Percentiles rank a stretch among this genome's conserved stretches.
phyloP scores from a whole-genome alignment of 768 basidiomycete genomes.

The Amanita fuliginea region DNA sequence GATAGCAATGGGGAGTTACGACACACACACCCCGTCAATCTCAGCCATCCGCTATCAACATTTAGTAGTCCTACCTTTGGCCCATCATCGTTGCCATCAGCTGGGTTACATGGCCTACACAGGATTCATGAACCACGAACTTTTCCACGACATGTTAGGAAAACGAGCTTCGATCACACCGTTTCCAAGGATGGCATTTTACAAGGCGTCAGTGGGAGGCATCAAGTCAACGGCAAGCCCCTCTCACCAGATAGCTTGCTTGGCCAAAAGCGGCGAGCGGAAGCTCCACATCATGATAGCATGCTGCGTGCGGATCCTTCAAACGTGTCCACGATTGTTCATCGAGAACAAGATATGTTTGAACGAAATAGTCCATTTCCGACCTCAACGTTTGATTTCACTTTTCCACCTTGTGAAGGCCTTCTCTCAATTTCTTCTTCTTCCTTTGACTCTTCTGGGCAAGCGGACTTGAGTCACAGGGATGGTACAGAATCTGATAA shows the following conservation, averaged over 20 bases:
- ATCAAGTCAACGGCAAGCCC: conserved; percentile 75
- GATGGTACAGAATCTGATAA: conserved; percentile 4
- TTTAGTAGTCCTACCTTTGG: conserved; percentile 40
- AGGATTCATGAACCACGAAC: conserved; percentile 35
- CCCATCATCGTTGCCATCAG: conserved; percentile 66
- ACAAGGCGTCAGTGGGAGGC: conserved; percentile 49
- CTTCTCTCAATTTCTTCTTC: conserved; percentile 43
- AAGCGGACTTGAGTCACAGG: conserved; percentile 10
- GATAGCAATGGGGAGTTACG: conserved; percentile 18
- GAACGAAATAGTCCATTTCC: conserved; percentile 46
- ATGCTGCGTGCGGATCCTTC: conserved; percentile 72
- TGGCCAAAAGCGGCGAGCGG: conserved; percentile 73
- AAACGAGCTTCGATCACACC: conserved; percentile 94
- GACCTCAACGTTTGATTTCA: conserved; percentile 61
- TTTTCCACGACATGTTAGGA: conserved; percentile 81
- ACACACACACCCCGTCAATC: conserved; percentile 19
- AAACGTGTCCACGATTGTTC: conserved; percentile 21
- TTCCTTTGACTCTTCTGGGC: conserved; percentile 12
- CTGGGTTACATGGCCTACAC: conserved; percentile 48
- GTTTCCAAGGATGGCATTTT: conserved; percentile 58
- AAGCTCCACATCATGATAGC: conserved; percentile 71
- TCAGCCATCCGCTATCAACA: conserved; percentile 26
- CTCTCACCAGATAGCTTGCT: conserved; percentile 50
- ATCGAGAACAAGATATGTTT: conserved; percentile 25
- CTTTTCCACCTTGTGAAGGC: conserved; percentile 54